A percentile compares a stretch with the other conserved stretches of the same genome.
Evolutionary conservation across 768 basidiomycete genomes (phyloP).

Genomic region (Sarcomyxa edulis): DNA sequence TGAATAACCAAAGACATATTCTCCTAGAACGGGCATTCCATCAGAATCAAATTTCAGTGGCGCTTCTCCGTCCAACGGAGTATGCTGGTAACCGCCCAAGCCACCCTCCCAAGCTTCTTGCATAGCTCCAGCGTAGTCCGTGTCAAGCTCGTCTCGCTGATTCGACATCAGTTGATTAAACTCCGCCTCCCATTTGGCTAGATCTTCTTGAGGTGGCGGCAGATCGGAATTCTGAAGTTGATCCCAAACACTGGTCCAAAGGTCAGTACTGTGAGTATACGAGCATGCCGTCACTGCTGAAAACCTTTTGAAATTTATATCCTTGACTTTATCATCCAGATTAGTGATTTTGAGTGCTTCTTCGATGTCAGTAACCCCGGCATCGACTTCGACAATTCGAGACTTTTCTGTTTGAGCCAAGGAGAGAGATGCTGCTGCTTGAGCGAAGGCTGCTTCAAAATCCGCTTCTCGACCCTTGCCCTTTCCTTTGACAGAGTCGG

Average conservation of each 20-base stretch:
- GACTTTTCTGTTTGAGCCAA: conserved; percentile 34
- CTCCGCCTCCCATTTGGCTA: conserved; percentile 80
- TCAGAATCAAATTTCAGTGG: conserved; percentile 56
- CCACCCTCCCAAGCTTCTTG: conserved; percentile 60
- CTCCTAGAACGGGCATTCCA: conserved; percentile 68
- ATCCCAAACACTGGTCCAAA: conserved; percentile 50
- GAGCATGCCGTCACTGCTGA: no score
- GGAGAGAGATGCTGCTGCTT: conserved; percentile 50
- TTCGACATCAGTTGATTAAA: conserved; percentile 73
- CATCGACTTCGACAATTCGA: conserved; percentile 50
- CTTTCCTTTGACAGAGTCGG: conserved; percentile 25
- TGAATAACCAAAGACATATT: conserved; percentile 73
- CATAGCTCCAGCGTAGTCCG: conserved; percentile 58
- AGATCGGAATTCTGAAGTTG: conserved; percentile 52
- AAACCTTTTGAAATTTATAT: conserved; percentile 51
- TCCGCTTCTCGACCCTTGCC: conserved; percentile 77
- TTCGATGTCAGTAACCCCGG: conserved; percentile 32
- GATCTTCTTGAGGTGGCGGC: conserved; percentile 54
- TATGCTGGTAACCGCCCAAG: conserved; percentile 36
- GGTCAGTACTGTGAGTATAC: neutral
- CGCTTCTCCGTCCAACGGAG: conserved; percentile 22
- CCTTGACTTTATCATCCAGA: conserved; percentile 16
- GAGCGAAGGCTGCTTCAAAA: conserved; percentile 82
- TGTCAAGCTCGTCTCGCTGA: conserved; percentile 60
- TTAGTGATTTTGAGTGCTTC: conserved; percentile 29